Percentiles rank a stretch among this genome's conserved stretches.
Conservation (phyloP, 805 yeast species). For the Lipomyces starkeyi region DNA sequence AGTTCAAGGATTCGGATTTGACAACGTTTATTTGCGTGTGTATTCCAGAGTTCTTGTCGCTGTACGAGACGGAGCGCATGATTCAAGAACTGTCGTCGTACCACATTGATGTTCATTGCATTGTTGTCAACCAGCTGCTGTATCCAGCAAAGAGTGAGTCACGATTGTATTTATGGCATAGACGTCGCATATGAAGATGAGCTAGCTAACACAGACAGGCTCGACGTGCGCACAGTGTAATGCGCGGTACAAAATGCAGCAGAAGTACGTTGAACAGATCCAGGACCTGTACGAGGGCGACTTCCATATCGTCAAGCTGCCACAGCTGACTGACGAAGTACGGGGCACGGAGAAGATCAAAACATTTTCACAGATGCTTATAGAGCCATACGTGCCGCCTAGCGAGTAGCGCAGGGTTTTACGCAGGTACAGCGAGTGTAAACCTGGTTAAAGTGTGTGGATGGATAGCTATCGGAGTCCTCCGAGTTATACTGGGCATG, state of each 20-base stretch:
- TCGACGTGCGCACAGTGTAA: constrained; percentile 85
- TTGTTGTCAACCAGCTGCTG: constrained; percentile 91
- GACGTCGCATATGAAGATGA: no score
- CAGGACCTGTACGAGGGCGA: constrained; percentile 89
- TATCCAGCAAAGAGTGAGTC: constrained; percentile 66
- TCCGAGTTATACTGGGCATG: no score
- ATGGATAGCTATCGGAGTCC: no score
- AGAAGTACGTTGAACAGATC: constrained; percentile 92
- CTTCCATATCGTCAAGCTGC: constrained; percentile 94
- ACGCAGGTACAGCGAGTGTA: no score
- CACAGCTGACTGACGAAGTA: constrained; percentile 91
- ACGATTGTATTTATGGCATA: neutral
- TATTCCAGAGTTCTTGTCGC: constrained; percentile 92
- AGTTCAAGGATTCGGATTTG: constrained; percentile 93
- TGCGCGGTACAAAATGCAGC: constrained; percentile 94
- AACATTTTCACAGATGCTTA: constrained; percentile 79
- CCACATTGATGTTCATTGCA: constrained; percentile 95
- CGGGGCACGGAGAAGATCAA: constrained; percentile 88
- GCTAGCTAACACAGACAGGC: constrained; percentile 8
- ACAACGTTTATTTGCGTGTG: constrained; percentile 95
- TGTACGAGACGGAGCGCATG: constrained; percentile 97
- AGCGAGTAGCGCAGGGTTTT: neutral
- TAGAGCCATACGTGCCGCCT: constrained; percentile 44
- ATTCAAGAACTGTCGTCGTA: constrained; percentile 94
- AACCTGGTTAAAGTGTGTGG: no score